Evolutionary conservation across 2,329 filamentous ascomycete genomes (phyloP), one percentile per base, ranked within the genome.

Genomic region (Coniella lustricola): DNA sequence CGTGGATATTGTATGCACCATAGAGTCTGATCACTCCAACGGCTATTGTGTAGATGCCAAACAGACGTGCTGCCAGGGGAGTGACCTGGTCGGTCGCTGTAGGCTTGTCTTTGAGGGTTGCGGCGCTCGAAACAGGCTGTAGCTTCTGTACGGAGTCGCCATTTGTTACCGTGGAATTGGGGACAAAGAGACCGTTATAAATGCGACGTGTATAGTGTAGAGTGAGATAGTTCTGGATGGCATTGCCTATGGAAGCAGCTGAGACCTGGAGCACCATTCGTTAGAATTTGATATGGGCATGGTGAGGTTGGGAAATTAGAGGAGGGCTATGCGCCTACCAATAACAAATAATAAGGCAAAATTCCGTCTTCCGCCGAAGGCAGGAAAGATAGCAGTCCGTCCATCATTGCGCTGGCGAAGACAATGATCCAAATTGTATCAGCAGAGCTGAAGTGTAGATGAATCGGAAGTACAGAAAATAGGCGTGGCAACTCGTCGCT

Each of bases 31-130:
- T 76, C 44, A 95, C 71, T 50, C 82, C 79, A 5, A 85, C 84
- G 50, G 95, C 73, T 50, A 91, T 76, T 0, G 90, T 94, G 84
- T 90, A 96, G 25, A 87, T 93, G 46, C 86, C 90, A 64, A 95
- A 95, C 17, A 88, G 82, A 55, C 88, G 83, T 21, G 83, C 83
- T 10, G 82, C 84, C 25, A 95, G 79, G 4, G 85, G 81, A 5
- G 87, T 90, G 48, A 88, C 79, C 65, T 82, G 78, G 60, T 81
- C 77, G 49, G 67, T 13, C 38, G 67, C 73, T 59, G 71, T 71
- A 45, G 61, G 64, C 49, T 70, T 64, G 43, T 71, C 69, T 46
- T 71, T 66, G 65, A 75, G 51, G 21, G 67, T 64, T 36, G 69
- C 58, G 44, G 67, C 65, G 1, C 66, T 66, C 5, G 70, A 66